Evolutionary conservation across 148 eudicot species (phyloP), one percentile per base, ranked within the genome.

Genomic region (Rhododendron mucronatum): DNA sequence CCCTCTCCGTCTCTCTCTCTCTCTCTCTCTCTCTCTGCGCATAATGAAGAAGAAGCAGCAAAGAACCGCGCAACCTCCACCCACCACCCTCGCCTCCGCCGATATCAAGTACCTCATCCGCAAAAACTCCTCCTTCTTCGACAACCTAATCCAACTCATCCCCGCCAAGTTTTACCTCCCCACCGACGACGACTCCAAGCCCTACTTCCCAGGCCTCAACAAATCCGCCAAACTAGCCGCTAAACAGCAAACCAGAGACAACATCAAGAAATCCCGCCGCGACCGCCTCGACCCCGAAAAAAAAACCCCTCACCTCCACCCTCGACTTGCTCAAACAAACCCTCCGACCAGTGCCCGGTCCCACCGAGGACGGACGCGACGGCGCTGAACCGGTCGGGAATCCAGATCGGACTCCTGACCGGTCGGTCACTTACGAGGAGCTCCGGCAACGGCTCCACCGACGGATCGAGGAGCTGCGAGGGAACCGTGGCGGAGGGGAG

Each of bases 111-210:
- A 92, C 30, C 47, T 88, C 33, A 91, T 95, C 26, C 85, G 83
- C 26, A 88, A 87, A n/a, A 91, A 93, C 87, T 82, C 93, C 1
- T 78, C 75, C 73, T 95, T 95, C 88, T 96, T 96, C 88, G 96
- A 96, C 90, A 88, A 78, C n/a, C 85, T 96, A 26, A 83, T 96
- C 30, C 91, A 94, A 44, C 86, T 90, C n/a, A 94, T 96, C 35
- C 99, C 99, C 5, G 89, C 98, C 14, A 89, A 89, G 59, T 94
- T 94, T 92, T 96, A 96, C 88, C 93, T 95, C 61, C 86, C 95
- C 0, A 30, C 75, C 75, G 83, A 84, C 14, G 91, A 90, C 86
- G 91, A 89, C 77, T 86, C 86, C 69, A 92, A 93, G 61, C 91
- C 95, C 1, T 96, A 93, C 91, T 92, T 89, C 79, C 93, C 93